Conservation (phyloP, 441 rosid genomes). For the Raphanus hybrid region DNA sequence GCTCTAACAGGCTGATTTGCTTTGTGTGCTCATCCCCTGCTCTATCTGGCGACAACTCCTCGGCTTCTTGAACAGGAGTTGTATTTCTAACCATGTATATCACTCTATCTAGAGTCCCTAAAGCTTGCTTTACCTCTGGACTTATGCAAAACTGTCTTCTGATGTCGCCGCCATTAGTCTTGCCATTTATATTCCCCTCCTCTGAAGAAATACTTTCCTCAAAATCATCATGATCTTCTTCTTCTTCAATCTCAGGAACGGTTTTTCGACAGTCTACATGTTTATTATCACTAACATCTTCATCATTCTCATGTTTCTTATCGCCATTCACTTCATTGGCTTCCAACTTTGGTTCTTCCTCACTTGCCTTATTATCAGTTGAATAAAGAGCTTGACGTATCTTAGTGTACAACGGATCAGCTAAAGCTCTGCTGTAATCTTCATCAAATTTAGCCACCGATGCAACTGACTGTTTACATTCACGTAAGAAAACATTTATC, state of each 20-base stretch:
- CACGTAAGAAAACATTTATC: not conserved
- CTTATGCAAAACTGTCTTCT: conserved; percentile 51
- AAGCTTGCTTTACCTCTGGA: conserved; percentile 77
- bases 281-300: conserved; percentile 12
- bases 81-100: conserved; percentile 61
- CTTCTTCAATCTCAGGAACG: conserved; percentile 70
- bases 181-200: conserved; percentile 26
- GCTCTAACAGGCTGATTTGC: conserved; percentile 37
- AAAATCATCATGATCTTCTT: conserved; percentile 18
- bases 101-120: conserved; percentile 79
- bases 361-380: conserved; percentile 6
- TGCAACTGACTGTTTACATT: conserved; percentile 66
- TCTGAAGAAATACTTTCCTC: conserved; percentile 44
- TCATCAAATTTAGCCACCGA: conserved; percentile 62
- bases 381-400: conserved; percentile 63
- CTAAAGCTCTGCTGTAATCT: conserved; percentile 72
- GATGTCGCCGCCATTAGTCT: conserved; percentile 22
- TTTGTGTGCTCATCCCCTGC: conserved; percentile 30
- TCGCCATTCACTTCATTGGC: not conserved
- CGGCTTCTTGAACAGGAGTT: conserved; percentile 39
- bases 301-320: not conserved
- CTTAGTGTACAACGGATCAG: conserved; percentile 64
- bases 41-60: conserved; percentile 34
- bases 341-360: conserved; percentile 36
- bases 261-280: conserved; percentile 33